Evolutionary conservation across 441 rosid genomes (phyloP), one percentile per base, ranked within the genome.

Genomic region (Manihot esculenta): DNA sequence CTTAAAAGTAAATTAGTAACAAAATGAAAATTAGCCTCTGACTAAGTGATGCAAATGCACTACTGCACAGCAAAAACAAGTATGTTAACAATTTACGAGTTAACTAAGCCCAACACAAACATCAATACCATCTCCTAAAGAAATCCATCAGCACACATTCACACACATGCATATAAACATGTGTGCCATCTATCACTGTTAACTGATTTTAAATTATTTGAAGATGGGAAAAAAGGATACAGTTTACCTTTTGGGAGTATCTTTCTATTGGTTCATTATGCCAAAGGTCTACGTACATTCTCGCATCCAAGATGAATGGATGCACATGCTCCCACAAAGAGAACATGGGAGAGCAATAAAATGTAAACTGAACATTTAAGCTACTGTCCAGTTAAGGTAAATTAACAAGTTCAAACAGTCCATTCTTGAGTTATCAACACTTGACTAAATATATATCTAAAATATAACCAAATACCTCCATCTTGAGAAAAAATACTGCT

Each of bases 361-460:
- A 30, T 44, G 10, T 1, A 7, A 20, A 60, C 30, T 69, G 21
- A 10, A 42, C 42, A 48, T 27, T 58, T 51, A 42, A 56, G n/a
- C 17, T 14, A 64, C 68, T 30, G 33, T 30, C 33, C 33, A 4
- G 33, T 30, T 30, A 30, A 30, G 33, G 33, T 30, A 30, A 30
- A 30, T 30, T 30, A 57, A 42, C 10, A 58, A 56, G 63, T 51
- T 56, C 51, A n/a, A n/a, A n/a, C n/a, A n/a, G n/a, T n/a, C n/a
- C n/a, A n/a, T n/a, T n/a, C n/a, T n/a, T n/a, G n/a, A 57, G 55
- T 7, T n/a, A 35, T 15, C 9, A 68, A 23, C 27, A 18, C 18
- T 13, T 12, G 23, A 42, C n/a, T n/a, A n/a, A n/a, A n/a, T n/a
- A n/a, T n/a, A n/a, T n/a, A n/a, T n/a, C n/a, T n/a, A n/a, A n/a